Conservation (phyloP, 345 rosid genomes). For the Eucalyptus marginata region DNA sequence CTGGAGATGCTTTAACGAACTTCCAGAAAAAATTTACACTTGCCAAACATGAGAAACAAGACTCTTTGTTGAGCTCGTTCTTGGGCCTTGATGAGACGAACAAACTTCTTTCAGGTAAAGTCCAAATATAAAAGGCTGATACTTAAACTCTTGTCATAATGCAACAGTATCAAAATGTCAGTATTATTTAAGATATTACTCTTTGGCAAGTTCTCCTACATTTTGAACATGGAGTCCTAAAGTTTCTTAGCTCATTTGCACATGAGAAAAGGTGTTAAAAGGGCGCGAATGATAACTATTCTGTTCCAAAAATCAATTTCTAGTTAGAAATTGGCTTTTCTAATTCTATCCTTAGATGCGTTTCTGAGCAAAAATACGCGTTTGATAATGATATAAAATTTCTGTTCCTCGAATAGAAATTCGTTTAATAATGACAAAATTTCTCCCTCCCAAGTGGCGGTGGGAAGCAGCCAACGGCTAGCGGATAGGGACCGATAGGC, state of each 20-base stretch:
- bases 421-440: too few species aligned
- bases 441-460: too few species aligned
- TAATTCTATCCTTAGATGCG: too few species aligned
- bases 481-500: fast-evolving
- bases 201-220: neutral
- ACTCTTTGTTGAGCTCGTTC: slow-evolving; percentile 22
- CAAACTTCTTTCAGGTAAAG: slow-evolving; percentile 30
- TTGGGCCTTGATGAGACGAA: slow-evolving; percentile 29
- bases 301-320: too few species aligned
- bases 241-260: neutral
- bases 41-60: slow-evolving; percentile 56
- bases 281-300: too few species aligned
- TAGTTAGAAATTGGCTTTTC: too few species aligned
- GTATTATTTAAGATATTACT: neutral
- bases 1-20: slow-evolving; percentile 27
- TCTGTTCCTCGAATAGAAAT: too few species aligned
- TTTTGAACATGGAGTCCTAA: neutral
- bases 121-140: neutral
- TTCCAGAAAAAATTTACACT: slow-evolving; percentile 80
- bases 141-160: neutral
- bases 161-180: neutral
- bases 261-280: neutral
- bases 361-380: too few species aligned
- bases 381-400: too few species aligned
- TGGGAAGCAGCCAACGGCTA: too few species aligned